A percentile compares a stretch with the other conserved stretches of the same genome.
These are phyloP conservation scores for Parafenestella ontariensis DNA, from an alignment of 2,329 filamentous ascomycete genomes.

Conservation along the genomic window DNA sequence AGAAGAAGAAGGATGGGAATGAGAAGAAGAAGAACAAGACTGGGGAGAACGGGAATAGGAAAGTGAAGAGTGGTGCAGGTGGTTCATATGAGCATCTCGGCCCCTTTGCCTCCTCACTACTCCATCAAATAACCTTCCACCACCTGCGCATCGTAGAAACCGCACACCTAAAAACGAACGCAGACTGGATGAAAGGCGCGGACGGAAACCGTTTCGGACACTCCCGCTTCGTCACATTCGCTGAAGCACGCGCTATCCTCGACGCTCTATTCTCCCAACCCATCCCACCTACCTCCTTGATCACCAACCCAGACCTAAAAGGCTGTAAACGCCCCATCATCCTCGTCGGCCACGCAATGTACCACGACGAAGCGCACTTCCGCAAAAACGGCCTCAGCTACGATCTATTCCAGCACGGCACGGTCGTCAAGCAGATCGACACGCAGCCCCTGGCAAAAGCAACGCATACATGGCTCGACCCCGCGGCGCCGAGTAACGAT, in stretches of 20 bases:
- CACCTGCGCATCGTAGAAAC: conserved; percentile 26
- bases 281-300: conserved; percentile 1
- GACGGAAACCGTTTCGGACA: conserved; percentile 25
- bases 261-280: conserved; percentile 13
- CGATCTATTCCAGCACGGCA: conserved; percentile 4
- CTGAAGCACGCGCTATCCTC: conserved; percentile 10
- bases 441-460: conserved; percentile 25
- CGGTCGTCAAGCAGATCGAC: conserved; percentile 23
- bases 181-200: conserved; percentile 8
- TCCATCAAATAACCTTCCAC: conserved; percentile 21
- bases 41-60: too few relatives aligned
- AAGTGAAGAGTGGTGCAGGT: too few relatives aligned
- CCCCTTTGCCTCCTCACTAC: conserved; percentile 11
- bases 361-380: conserved; percentile 17
- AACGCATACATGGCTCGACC: conserved; percentile 3
- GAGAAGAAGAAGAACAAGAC: not conserved
- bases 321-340: conserved; percentile 13
- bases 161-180: conserved; percentile 19
- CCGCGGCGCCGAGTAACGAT: not conserved
- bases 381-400: conserved; percentile 12
- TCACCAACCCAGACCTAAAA: conserved; percentile 15
- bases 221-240: conserved; percentile 16
- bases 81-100: conserved; percentile 7
- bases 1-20: not conserved
- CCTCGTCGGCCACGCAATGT: conserved; percentile 23